These are phyloP conservation scores for Kluyveromyces marxianus DNA, from an alignment of 1,139 yeast species.

Conservation along the genomic window DNA sequence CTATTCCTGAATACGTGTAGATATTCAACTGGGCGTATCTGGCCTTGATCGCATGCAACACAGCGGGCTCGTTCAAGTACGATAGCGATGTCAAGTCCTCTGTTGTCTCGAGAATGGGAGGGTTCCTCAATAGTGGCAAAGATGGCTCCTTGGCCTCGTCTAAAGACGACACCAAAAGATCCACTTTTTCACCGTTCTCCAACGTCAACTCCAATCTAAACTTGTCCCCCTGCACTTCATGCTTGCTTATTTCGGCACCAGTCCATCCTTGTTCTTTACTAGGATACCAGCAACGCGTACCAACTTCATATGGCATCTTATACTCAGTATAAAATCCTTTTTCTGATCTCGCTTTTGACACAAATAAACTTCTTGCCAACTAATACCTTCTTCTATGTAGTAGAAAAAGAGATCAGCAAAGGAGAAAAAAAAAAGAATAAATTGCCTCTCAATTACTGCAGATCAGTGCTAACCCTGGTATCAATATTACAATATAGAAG, in stretches of 20 bases:
- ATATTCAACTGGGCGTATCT: slow-evolving; percentile 85
- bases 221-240: slow-evolving; percentile 44
- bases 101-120: slow-evolving; percentile 87
- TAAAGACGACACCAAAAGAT: slow-evolving; percentile 45
- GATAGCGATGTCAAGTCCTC: slow-evolving; percentile 91
- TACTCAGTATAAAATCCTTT: background rate
- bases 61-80: slow-evolving; percentile 93
- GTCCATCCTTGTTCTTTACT: slow-evolving; percentile 87
- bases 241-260: slow-evolving; percentile 68
- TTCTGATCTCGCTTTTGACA: background rate
- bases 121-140: slow-evolving; percentile 81
- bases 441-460: too few relatives aligned
- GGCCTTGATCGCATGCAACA: slow-evolving; percentile 84
- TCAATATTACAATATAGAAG: too few relatives aligned
- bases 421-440: too few relatives aligned
- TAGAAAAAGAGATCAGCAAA: too few relatives aligned
- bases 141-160: slow-evolving; percentile 24
- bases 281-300: slow-evolving; percentile 86
- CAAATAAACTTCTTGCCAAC: too few relatives aligned
- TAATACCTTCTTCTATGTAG: too few relatives aligned
- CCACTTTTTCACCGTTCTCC: slow-evolving; percentile 54
- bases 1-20: slow-evolving; percentile 95
- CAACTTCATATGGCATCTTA: slow-evolving; percentile 29
- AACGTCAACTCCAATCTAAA: slow-evolving; percentile 52
- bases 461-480: too few relatives aligned